Percentiles rank a stretch among this genome's conserved stretches.
These are phyloP conservation scores for Dendryphion nanum DNA, from an alignment of 2,329 filamentous ascomycete species.

Conservation along the genomic window DNA sequence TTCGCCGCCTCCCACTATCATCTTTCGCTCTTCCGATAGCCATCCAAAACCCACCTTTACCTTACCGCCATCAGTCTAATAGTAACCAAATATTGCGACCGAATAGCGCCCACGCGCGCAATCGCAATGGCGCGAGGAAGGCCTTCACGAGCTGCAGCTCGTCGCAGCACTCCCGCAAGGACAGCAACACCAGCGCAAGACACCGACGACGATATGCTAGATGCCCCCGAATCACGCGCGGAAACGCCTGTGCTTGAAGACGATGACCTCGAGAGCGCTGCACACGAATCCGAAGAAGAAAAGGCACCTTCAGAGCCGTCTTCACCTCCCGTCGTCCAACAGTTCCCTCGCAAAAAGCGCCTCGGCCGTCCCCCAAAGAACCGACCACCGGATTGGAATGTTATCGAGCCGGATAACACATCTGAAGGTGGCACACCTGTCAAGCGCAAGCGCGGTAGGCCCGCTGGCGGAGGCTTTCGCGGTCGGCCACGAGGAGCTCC, in stretches of 20 bases:
- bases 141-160: constrained; percentile 39
- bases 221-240: constrained; percentile 31
- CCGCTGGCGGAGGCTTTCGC: constrained; percentile 62
- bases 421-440: constrained; percentile 50
- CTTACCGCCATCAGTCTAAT: neutral
- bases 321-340: constrained; percentile 51
- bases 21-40: no score
- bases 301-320: constrained; percentile 47
- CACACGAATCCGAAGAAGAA: constrained; percentile 50
- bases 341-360: constrained; percentile 68
- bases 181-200: constrained; percentile 37
- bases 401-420: constrained; percentile 50
- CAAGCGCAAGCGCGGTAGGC: constrained; percentile 50
- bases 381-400: constrained; percentile 71
- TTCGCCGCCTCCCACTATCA: no score
- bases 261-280: constrained; percentile 44
- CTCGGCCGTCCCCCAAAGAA: constrained; percentile 87
- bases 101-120: neutral
- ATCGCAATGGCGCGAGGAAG: constrained; percentile 35
- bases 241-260: constrained; percentile 45
- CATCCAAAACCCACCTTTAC: constrained; percentile 1
- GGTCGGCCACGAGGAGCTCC: constrained; percentile 69
- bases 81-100: no score
- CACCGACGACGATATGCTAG: constrained; percentile 36
- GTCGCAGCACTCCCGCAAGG: constrained; percentile 36